Evolutionary conservation across 768 basidiomycete genomes (phyloP), one percentile per base, ranked within the genome.

Genomic region (Psilocybe cubensis): DNA sequence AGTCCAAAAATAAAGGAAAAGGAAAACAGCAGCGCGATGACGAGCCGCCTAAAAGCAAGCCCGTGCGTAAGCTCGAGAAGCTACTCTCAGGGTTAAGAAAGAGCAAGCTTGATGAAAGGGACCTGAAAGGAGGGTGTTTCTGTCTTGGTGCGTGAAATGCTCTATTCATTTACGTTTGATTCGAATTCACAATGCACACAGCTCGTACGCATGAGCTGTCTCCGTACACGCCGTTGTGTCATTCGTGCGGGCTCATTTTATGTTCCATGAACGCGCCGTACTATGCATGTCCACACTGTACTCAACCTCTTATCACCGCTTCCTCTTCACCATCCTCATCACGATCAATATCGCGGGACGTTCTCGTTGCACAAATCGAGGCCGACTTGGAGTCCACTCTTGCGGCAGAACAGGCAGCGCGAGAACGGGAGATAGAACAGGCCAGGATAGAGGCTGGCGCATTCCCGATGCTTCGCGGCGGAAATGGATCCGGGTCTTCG

Each of bases 121-220:
- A 89, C 68, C 80, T 84, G 0, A 82, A 79, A 38, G 83, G 84
- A 3, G 87, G 88, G 0, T 91, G 88, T 64, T 90, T 87, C 65
- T 91, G 88, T 62, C 82, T 84, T 74, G 86, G 88, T 84, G 51
- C 28, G 72, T 62, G 25, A 11, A 1, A 38, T 11, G 4, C 24
- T 11, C 41, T 48, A 31, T 9, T 11, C 38, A n/a, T 9, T 24
- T 18, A 8, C 48, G 28, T 18, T 43, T 44, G 43, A 49, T 54
- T n/a, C 24, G 33, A 45, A 45, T 31, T 35, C 42, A n/a, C 21
- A 10, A 53, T 29, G 18, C 38, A 23, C 18, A 28, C 47, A 89
- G 88, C 87, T 2, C 74, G 84, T 45, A 70, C 73, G 20, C 88
- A 91, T 54, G 55, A 70, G 1, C 71, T 91, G n/a, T 90, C 88